Conservation (phyloP, 495 filamentous ascomycete species). For the Daldinia childiae region DNA sequence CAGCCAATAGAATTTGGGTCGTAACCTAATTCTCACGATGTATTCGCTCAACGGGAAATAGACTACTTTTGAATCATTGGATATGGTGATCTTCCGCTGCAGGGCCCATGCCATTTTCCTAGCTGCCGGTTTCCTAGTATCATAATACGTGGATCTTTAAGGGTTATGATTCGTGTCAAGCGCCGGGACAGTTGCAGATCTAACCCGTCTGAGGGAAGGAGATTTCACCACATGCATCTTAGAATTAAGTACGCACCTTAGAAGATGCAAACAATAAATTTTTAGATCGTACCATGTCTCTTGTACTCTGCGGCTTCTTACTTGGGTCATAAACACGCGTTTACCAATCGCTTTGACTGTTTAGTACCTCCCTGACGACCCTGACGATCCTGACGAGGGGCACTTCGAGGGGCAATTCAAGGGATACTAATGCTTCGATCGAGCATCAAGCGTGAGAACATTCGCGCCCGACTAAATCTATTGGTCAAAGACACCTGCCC, state of each 20-base stretch:
- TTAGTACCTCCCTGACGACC: neutral
- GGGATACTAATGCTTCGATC: conserved; percentile 16
- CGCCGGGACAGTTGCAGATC: conserved; percentile 21
- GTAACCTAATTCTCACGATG: conserved; percentile 37
- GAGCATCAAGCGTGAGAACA: conserved; percentile 37
- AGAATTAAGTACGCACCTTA: neutral
- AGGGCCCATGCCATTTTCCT: conserved; percentile 42
- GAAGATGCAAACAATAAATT: conserved; percentile 32
- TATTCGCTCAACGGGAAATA: conserved; percentile 31
- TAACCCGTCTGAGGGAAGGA: conserved; percentile 19
- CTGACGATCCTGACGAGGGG: conserved; percentile 15
- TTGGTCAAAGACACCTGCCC: conserved; percentile 34
- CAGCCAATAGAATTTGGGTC: conserved; percentile 30
- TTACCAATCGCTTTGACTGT: conserved; percentile 26
- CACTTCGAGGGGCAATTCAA: neutral
- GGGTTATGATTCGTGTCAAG: conserved; percentile 40
- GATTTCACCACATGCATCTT: conserved; percentile 30
- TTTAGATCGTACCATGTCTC: conserved; percentile 23
- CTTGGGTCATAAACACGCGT: conserved; percentile 12
- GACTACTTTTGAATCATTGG: conserved; percentile 28
- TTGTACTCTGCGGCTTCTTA: neutral
- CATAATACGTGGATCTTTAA: conserved; percentile 39
- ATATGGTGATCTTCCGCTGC: conserved; percentile 37
- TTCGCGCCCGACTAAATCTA: conserved; percentile 32
- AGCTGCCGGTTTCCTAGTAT: conserved; percentile 35